Base-by-base conservation (phyloP, 169 alveolate genomes). In the Toxoplasma gondii region DNA sequence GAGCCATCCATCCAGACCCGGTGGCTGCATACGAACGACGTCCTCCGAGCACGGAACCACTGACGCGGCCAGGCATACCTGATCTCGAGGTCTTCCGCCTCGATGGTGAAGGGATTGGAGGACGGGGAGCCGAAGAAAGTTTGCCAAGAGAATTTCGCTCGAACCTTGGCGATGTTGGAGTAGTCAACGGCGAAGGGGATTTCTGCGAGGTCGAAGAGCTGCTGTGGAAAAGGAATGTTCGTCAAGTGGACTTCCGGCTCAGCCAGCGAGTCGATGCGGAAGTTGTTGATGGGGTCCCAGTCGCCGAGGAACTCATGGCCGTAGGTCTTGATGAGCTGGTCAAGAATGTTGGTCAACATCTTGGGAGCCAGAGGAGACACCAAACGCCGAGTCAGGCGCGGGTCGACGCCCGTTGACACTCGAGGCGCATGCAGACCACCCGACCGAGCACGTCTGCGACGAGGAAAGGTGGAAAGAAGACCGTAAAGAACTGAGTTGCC, bases 211-310 rank as follows among this genome's bases (percentile, higher is more conserved):
- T 97, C 97, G 82, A 97, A 97, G 88, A 97, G 92, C 84, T 96
- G 95, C 39, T 97, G 98, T 38, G 98, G 98, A 22, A 97, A 81
- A 16, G 98, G 97, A 39, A 97, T 90, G 88, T 97, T 96, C 82
- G 97, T 95, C 90, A 97, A 94, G 82, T 96, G 97, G 27, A 97
- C 93, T 64, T 97, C 98, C 31, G 98, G 98, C 44, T 96, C 97
- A 0, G 97, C 84, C 88, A 96, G 81, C 38, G 98, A 96, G 74
- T 97, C 97, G 58, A 96, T 95, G 83, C 95, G 82, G 92, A 96
- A 92, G 82, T 96, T 95, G 83, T 96, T 97, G 91, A 96, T 93
- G 29, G 98, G 97, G 81, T 96, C 95, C 98, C 98, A 96, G 80
- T 96, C 96, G 84, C 96, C 98, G 19, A 96, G 94, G 31, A 96